Conservation (phyloP, 768 basidiomycete genomes). For the button mushroom (Agaricus bisporus) region DNA sequence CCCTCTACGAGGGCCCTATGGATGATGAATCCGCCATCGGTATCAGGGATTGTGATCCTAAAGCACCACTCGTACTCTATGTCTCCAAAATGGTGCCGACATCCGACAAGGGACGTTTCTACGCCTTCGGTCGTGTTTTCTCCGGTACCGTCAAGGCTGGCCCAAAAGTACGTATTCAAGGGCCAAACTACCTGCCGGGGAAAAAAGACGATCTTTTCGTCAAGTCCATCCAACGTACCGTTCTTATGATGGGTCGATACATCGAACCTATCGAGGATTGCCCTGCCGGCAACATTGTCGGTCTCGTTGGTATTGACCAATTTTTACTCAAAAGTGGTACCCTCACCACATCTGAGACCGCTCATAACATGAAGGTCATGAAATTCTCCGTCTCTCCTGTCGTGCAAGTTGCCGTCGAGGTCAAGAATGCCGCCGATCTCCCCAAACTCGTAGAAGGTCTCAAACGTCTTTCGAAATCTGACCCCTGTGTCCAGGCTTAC, state of each 20-base stretch:
- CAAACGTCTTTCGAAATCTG: conserved; percentile 99
- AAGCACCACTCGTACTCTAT: conserved; percentile 94
- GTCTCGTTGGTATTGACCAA: conserved; percentile 99
- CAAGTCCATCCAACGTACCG: conserved; percentile 97
- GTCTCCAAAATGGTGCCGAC: conserved; percentile 99
- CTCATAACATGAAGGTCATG: conserved; percentile 99
- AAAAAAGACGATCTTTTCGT: conserved; percentile 98
- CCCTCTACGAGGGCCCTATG: conserved; percentile 99
- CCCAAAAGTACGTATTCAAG: conserved; percentile 99
- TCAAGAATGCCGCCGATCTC: conserved; percentile 98
- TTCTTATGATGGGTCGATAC: conserved; percentile 99
- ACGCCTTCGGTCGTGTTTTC: conserved; percentile 99
- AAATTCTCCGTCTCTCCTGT: conserved; percentile 99
- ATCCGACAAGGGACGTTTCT: conserved; percentile 99
- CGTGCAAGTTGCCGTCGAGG: conserved; percentile 98
- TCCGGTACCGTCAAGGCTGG: conserved; percentile 96
- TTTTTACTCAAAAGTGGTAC: conserved; percentile 99
- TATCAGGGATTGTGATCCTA: conserved; percentile 97
- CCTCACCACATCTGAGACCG: conserved; percentile 94
- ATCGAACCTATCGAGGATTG: conserved; percentile 99
- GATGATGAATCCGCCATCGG: conserved; percentile 99
- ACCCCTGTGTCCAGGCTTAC: conserved; percentile 97
- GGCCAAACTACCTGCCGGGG: conserved; percentile 96
- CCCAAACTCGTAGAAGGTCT: conserved; percentile 99
- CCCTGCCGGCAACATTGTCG: conserved; percentile 96